Evolutionary conservation across 176 grass and related monocot genomes (phyloP).

Genomic region (Luzula sylvatica): DNA sequence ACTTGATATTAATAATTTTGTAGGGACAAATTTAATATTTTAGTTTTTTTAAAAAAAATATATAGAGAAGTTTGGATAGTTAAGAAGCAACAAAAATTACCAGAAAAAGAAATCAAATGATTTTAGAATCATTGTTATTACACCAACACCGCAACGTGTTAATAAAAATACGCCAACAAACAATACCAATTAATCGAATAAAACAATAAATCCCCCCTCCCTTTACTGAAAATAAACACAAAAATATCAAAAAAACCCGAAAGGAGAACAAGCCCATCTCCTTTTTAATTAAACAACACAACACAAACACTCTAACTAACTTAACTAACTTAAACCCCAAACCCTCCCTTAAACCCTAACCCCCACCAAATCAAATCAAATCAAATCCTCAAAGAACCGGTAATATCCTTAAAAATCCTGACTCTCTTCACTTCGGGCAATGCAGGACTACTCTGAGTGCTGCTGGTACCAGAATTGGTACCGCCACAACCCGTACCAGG

Average conservation of each 20-base stretch:
- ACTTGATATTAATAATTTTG: too few species aligned
- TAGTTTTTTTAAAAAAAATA: too few species aligned
- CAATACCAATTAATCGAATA: too few species aligned
- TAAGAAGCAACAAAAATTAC: too few species aligned
- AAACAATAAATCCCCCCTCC: neutral
- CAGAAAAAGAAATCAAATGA: too few species aligned
- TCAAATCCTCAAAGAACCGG: conserved; percentile 24
- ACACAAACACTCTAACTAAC: neutral
- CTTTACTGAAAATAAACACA: too few species aligned
- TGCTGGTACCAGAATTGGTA: conserved; percentile 16
- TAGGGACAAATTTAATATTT: too few species aligned
- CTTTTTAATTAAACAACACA: conserved; percentile 19
- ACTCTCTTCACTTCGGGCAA: conserved; percentile 77
- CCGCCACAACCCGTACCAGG: conserved; percentile 3
- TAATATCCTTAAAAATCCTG: conserved; percentile 93
- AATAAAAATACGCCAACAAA: too few species aligned
- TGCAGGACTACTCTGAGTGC: conserved; percentile 43
- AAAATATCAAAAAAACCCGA: too few species aligned
- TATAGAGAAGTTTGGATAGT: too few species aligned
- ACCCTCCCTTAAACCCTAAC: neutral
- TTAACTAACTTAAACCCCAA: neutral
- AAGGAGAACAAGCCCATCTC: conserved; percentile 98
- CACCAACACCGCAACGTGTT: too few species aligned
- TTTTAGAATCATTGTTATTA: too few species aligned
- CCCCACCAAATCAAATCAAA: neutral